phyloP scores from a whole-genome alignment of 192 early-diverging fungal species.

The Linnemannia schmuckeri region DNA sequence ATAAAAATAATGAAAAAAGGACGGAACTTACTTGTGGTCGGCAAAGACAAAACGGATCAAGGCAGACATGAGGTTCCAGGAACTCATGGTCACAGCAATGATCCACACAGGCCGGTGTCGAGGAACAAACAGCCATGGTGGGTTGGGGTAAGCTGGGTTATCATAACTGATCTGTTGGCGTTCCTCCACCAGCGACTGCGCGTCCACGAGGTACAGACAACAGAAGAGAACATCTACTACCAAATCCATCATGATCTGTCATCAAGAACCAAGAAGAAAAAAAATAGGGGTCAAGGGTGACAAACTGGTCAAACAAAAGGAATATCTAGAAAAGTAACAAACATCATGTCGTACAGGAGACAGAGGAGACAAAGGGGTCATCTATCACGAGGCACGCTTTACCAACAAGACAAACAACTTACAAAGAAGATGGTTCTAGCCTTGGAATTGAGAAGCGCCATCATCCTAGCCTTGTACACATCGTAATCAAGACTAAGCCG shows the following conservation, averaged over 20 bases:
- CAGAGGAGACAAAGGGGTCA: no score
- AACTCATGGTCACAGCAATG: constrained; percentile 51
- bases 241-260: constrained; percentile 67
- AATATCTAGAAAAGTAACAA: neutral
- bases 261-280: neutral
- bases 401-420: neutral
- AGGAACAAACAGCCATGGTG: constrained; percentile 66
- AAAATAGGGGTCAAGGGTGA: neutral
- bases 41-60: constrained; percentile 52
- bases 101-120: constrained; percentile 62
- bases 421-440: constrained; percentile 46
- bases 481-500: constrained; percentile 44
- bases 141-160: constrained; percentile 47
- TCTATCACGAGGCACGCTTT: neutral
- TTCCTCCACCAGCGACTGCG: constrained; percentile 49
- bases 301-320: no score
- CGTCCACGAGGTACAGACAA: constrained; percentile 71
- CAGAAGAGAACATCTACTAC: constrained; percentile 69
- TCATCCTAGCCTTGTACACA: constrained; percentile 37
- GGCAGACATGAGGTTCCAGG: constrained; percentile 55
- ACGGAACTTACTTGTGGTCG: constrained; percentile 24
- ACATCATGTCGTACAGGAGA: neutral
- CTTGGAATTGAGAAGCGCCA: constrained; percentile 47
- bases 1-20: neutral
- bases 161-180: constrained; percentile 13